Base-by-base conservation (phyloP, 257 asterid species). In the Nemophila menziesii region DNA sequence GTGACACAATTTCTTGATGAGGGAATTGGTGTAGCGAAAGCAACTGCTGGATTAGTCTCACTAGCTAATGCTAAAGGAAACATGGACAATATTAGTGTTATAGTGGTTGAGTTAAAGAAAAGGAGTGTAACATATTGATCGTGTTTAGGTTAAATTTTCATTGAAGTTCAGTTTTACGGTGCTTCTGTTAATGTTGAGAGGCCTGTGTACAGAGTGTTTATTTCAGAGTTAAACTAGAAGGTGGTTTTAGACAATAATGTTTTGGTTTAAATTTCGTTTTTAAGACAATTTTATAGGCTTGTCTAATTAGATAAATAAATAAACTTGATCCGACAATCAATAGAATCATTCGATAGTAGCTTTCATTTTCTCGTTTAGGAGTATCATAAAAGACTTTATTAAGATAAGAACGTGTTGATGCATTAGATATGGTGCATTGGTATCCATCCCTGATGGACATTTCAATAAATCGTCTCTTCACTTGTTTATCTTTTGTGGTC, bases 41-140 rank as follows among this genome's bases (percentile, higher is more conserved):
- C 89, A 0, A 79, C 86, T 4, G 63, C 71, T 0, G 5, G 59
- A 8, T 56, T 77, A 4, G 77, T 70, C 0, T 73, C 67, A 65
- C 48, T 67, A 33, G 92, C 92, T 22, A 56, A 76, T 9, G 82
- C 78, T 3, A 74, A 64, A 46, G 92, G 87, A 44, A 79, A 81
- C 54, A 52, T 10, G 7, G 92, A 82, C 42, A 73, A 79, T 38
- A 60, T 71, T 16, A 72, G 83, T 41, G 63, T 72, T 11, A 64
- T 79, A 18, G 68, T 83, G 38, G 75, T 79, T 2, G 66, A 63
- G 33, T 63, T 79, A 41, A 43, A 57, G 23, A 64, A 53, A 55
- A 36, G 8, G 12, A 4, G 22, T 11, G 7, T 17, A 12, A 2
- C 4, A 17, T 5, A 3, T 38, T 18, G 15, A 2, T 16, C 22